Evolutionary conservation across 2,329 filamentous ascomycete species (phyloP), one percentile per base, ranked within the genome.

Genomic region (Acrocalymma vagum): DNA sequence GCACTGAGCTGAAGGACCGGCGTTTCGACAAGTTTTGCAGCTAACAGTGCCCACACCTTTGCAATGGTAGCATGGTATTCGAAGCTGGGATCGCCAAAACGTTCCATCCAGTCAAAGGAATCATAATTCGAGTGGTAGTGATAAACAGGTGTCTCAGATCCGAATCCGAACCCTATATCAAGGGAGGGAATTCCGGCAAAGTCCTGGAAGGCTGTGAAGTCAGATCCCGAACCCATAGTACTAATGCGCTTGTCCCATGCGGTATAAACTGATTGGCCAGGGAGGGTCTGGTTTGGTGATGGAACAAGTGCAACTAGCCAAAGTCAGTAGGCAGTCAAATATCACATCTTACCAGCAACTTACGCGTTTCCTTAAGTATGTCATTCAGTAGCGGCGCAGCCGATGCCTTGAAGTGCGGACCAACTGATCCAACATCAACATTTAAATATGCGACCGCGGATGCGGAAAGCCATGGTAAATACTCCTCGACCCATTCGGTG

Each of bases 401-500:
- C 0, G 81, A 74, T 11, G 83, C 80, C 2, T 60, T 57, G 60
- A 94, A 90, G n/a, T 76, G 42, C 0, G 82, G 79, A 0, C 90
- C 88, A 5, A 75, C 65, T 3, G 86, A 80, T 20, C 86, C 88
- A 5, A 90, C 84, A 56, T 96, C 92, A 40, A 95, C 83, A 66
- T 96, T 95, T 49, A 96, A 71, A 61, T 95, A 95, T 8, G 90
- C 90, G 11, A 96, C 81, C 41, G 85, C 87, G 26, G 87, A 79
- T 4, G 78, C 77, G 3, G 79, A 78, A 9, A 96, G 79, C 90
- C 90, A 95, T 0, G 88, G 86, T 0, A 95, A 71, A 58, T 89
- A 90, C 53, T 96, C 90, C 63, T 96, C 91, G 0, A 96, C 90
- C 90, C 91, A 96, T 63, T 96, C 92, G 0, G 92, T 95, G 37